Percentiles rank a stretch among this genome's conserved stretches.
These are phyloP conservation scores for Penicillium soppii DNA, from an alignment of 495 filamentous ascomycete species.

Conservation along the genomic window DNA sequence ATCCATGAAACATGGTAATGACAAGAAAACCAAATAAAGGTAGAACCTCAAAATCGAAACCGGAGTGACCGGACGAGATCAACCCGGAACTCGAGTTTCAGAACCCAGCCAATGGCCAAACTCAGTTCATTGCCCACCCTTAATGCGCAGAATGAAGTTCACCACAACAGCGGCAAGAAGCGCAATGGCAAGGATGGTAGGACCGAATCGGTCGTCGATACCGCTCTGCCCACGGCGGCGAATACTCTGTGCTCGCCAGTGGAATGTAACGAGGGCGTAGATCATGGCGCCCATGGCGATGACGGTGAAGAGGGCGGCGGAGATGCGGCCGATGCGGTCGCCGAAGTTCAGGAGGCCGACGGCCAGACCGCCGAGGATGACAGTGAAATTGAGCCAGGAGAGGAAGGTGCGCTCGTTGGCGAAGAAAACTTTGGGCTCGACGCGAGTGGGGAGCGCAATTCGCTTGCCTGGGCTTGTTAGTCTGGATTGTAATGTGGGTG, in stretches of 20 bases:
- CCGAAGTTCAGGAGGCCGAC: constrained; percentile 98
- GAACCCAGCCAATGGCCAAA: neutral
- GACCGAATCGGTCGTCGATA: constrained; percentile 93
- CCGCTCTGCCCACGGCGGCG: constrained; percentile 86
- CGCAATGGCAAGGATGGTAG: constrained; percentile 82
- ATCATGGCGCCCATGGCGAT: constrained; percentile 95
- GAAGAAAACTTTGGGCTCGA: constrained; percentile 99
- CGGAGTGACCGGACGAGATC: no score
- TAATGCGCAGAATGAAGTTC: constrained; percentile 88
- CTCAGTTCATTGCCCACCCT: constrained; percentile 38
- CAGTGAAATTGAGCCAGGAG: constrained; percentile 98
- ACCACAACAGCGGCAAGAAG: constrained; percentile 83
- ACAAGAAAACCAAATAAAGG: neutral
- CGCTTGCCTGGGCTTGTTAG: constrained; percentile 69
- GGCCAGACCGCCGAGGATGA: constrained; percentile 92
- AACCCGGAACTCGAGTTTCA: neutral
- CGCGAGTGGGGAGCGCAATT: constrained; percentile 94
- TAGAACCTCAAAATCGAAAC: no score
- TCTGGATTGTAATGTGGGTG: constrained; percentile 1
- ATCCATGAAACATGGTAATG: neutral
- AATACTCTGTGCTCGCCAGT: constrained; percentile 95
- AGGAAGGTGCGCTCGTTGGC: constrained; percentile 99
- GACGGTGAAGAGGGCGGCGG: constrained; percentile 86
- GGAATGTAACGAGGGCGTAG: constrained; percentile 92
- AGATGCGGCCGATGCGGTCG: constrained; percentile 88